Evolutionary conservation across 2,329 filamentous ascomycete species (phyloP).

Genomic region (Ilyonectria destructans): DNA sequence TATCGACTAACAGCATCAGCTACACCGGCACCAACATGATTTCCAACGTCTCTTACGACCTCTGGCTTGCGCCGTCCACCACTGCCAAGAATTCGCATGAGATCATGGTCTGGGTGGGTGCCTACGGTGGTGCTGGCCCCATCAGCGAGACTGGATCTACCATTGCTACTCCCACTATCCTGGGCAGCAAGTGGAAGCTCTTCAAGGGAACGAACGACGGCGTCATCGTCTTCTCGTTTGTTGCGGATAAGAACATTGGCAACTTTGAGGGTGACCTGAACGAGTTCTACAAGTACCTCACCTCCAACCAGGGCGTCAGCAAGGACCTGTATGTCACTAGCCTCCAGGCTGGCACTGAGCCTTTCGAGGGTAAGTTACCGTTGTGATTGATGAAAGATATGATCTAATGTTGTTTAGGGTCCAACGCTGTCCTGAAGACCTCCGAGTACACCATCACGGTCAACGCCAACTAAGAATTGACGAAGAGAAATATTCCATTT

Average conservation of each 20-base stretch:
- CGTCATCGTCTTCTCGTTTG: conserved; percentile 74
- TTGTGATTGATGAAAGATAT: rapidly evolving
- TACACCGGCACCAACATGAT: conserved; percentile 57
- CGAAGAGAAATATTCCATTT: not conserved
- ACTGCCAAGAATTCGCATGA: conserved; percentile 68
- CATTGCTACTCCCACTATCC: conserved; percentile 64
- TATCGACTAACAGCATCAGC: conserved; percentile 42
- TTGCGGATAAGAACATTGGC: conserved; percentile 59
- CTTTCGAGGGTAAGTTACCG: conserved; percentile 58
- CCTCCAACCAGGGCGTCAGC: conserved; percentile 59
- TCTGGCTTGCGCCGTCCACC: conserved; percentile 69
- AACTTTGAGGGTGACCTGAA: conserved; percentile 72
- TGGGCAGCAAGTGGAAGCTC: conserved; percentile 70
- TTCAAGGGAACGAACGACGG: conserved; percentile 74
- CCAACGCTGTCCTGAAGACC: conserved; percentile 41
- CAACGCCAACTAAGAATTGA: not conserved
- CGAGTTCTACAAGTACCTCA: conserved; percentile 72
- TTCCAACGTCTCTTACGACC: conserved; percentile 73
- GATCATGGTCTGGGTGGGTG: conserved; percentile 77
- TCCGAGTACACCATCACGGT: conserved; percentile 38
- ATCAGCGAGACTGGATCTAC: conserved; percentile 55
- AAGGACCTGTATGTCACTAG: conserved; percentile 43
- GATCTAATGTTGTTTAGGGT: conserved; percentile 27
- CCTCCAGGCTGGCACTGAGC: conserved; percentile 66
- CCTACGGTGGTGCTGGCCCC: conserved; percentile 72